These are phyloP conservation scores for Potentilla sterilis DNA, from an alignment of 306 rosid genomes.

Conservation along the genomic window DNA sequence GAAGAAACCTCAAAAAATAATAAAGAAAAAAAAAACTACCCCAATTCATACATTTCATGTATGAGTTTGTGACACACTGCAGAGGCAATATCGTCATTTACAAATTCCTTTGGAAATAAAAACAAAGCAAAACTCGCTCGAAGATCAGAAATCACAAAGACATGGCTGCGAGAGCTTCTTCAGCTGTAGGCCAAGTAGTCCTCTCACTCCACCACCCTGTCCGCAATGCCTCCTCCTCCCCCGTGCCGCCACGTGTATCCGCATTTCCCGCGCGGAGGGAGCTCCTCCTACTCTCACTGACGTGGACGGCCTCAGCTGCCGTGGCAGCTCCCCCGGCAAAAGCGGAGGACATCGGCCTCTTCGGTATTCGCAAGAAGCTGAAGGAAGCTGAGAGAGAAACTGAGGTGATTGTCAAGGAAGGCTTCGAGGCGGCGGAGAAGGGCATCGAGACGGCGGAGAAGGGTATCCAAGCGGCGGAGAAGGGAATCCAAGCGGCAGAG, in stretches of 20 bases:
- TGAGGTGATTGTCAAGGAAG: constrained; percentile 74
- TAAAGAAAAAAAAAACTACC: too few species aligned
- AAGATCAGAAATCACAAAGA: constrained; percentile 8
- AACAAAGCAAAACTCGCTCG: too few species aligned
- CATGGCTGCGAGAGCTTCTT: constrained; percentile 46
- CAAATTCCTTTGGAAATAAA: not conserved
- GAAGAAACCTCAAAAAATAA: too few species aligned
- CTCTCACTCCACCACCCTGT: constrained; percentile 34
- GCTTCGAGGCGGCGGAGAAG: constrained; percentile 71
- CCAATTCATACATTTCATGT: too few species aligned
- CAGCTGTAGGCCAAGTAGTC: constrained; percentile 23
- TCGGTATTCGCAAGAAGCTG: constrained; percentile 71
- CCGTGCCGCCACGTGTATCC: not conserved
- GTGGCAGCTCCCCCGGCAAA: constrained; percentile 31
- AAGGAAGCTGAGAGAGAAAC: constrained; percentile 62
- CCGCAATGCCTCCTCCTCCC: constrained; percentile 27
- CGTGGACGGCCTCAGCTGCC: constrained; percentile 48
- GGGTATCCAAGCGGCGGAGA: constrained; percentile 49
- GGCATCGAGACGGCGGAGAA: constrained; percentile 42
- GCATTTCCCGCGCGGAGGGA: constrained; percentile 48
- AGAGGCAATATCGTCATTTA: not conserved
- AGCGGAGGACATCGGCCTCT: constrained; percentile 65
- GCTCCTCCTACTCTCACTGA: constrained; percentile 45
- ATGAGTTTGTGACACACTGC: too few species aligned
- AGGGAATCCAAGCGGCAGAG: constrained; percentile 49